These are phyloP conservation scores for Cyberlindnera americana DNA, from an alignment of 805 yeast species.

Conservation along the genomic window DNA sequence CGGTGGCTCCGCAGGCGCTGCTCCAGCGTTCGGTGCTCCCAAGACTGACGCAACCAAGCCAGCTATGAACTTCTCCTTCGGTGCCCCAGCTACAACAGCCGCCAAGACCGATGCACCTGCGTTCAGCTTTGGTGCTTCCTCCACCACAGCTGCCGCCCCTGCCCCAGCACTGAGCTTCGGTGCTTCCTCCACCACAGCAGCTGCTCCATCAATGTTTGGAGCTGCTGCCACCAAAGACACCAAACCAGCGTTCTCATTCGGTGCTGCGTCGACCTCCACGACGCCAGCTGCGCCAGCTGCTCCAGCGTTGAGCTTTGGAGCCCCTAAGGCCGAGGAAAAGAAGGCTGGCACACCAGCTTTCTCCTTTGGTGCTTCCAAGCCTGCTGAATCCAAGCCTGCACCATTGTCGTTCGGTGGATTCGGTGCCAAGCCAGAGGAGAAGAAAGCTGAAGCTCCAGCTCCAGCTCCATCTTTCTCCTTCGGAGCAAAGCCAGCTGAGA, in stretches of 20 bases:
- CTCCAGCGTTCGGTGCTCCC: constrained; percentile 4
- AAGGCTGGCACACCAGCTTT: constrained; percentile 3
- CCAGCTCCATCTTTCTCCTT: constrained; percentile 8
- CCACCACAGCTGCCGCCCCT: not conserved
- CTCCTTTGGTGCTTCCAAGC: constrained; percentile 15
- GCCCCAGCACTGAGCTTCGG: constrained; percentile 17
- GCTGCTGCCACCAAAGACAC: constrained; percentile 1
- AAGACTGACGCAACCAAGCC: constrained; percentile 4
- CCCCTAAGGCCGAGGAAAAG: constrained; percentile 7
- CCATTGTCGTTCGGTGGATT: too few relatives aligned
- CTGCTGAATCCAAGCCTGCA: not conserved
- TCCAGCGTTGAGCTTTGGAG: constrained; percentile 17
- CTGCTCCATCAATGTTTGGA: constrained; percentile 14
- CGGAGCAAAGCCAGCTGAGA: constrained; percentile 8
- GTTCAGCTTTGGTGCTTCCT: constrained; percentile 19
- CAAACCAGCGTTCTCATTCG: too few relatives aligned
- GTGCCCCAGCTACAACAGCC: constrained; percentile 9
- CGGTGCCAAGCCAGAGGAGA: constrained; percentile 9
- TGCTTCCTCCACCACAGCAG: not conserved
- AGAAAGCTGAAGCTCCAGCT: constrained; percentile 15
- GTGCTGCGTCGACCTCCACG: too few relatives aligned
- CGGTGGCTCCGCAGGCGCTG: constrained; percentile 7
- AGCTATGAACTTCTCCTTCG: constrained; percentile 9
- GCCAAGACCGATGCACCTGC: constrained; percentile 11
- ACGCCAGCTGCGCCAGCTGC: constrained; percentile 8